Conservation (phyloP, 352 stramenopile genomes). For the Plasmopara halstedii region DNA sequence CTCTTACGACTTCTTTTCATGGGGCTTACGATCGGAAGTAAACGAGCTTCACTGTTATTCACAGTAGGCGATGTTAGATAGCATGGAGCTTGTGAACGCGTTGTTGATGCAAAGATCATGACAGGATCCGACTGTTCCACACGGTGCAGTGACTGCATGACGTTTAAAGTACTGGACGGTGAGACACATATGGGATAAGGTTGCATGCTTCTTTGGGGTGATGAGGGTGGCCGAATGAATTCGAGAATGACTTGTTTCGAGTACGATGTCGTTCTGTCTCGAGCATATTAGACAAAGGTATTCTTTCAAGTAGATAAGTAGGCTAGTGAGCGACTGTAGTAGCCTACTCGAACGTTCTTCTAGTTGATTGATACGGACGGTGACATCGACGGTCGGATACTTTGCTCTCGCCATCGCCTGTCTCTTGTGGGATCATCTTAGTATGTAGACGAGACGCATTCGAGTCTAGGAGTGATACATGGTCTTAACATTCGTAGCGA, state of each 20-base stretch:
- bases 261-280: conserved; percentile 2
- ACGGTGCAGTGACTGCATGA: conserved; percentile 17
- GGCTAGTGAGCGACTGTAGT: neutral
- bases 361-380: conserved; percentile 1
- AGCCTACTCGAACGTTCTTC: neutral
- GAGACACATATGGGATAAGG: conserved; percentile 8
- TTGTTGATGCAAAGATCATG: neutral
- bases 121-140: neutral
- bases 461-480: neutral
- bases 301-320: neutral
- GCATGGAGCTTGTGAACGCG: conserved; percentile 1
- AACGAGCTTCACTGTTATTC: conserved; percentile 4
- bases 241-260: conserved; percentile 22
- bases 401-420: conserved; percentile 23
- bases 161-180: conserved; percentile 11
- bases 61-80: conserved; percentile 8
- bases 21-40: conserved; percentile 6
- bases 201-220: conserved; percentile 4
- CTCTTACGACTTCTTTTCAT: conserved; percentile 34
- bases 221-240: conserved; percentile 4
- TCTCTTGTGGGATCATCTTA: conserved; percentile 17
- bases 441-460: conserved; percentile 15
- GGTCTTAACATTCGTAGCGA: neutral
- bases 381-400: conserved; percentile 8
- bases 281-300: neutral